Evolutionary conservation across 2,329 filamentous ascomycete genomes (phyloP), one percentile per base, ranked within the genome.

Genomic region (Lachnellula occidentalis): DNA sequence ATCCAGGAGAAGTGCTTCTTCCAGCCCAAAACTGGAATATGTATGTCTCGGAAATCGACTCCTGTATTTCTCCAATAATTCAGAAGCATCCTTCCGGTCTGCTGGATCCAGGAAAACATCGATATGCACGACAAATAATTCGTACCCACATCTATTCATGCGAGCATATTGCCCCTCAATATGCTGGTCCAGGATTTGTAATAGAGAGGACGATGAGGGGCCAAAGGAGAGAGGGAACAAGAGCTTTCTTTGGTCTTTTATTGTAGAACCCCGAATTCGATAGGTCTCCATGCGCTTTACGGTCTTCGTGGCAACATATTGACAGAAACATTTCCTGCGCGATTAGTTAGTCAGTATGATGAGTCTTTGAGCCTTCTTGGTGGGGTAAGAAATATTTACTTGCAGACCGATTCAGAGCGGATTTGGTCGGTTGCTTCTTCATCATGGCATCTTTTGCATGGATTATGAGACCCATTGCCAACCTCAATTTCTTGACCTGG

Each of bases 201-300:
- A 76, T 43, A 99, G 76, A 14, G 84, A 81, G 14, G 87, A 78
- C 0, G 92, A 97, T 1, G 88, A 94, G 1, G 87, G 76, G 0
- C 94, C 92, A 64, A 90, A 86, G 0, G 92, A 96, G 1, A 96
- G 74, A 5, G 91, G 90, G 19, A 96, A 74, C 17, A 96, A 74
- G 47, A 96, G 80, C 66, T 67, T 73, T 61, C 64, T 60, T 65
- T 67, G 58, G 65, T 69, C 55, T 49, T 69, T 66, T 51, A 66
- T 60, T 52, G 57, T 60, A 39, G 64, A 64, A 27, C 58, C 68
- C 37, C 73, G 72, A 37, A 83, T 76, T 45, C 80, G 76, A 66
- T 86, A 88, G 41, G 77, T 77, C 62, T 86, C 83, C 74, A 88
- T 81, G 47, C 91, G 88, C 71, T 92, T 92, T 62, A 90, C 80